Base-by-base conservation (phyloP, 331 rosid genomes). In the Telfairia occidentalis region DNA sequence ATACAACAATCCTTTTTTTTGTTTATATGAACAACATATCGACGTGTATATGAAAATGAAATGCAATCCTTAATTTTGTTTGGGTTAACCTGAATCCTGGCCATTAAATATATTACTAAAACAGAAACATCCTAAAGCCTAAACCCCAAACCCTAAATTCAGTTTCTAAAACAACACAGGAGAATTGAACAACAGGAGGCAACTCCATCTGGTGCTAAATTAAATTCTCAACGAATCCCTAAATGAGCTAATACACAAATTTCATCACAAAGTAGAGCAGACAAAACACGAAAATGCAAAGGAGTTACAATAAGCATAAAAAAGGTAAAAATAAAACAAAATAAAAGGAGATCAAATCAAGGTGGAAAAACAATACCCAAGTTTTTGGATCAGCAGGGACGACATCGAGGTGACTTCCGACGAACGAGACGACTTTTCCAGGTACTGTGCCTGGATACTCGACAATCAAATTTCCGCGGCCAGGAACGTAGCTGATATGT, bases 341-440 rank as follows among this genome's bases (percentile, higher is more conserved):
- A 29, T 2, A 52, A 18, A 64, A 48, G 21, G 34, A 46, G 30
- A 42, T 10, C n/a, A n/a, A n/a, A n/a, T n/a, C n/a, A n/a, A n/a
- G n/a, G n/a, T n/a, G n/a, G 24, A 30, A 74, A 66, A 75, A 67
- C 42, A 81, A 57, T 30, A 94, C 98, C 99, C 99, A 95, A 67
- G 90, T 91, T 7, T 86, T 77, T 55, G 96, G 96, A 76, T 88
- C 79, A 38, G 99, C 99, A 38, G 99, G 90, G 78, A 92, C 99
- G 7, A 95, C 97, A 77, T 92, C 99, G 97, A 95, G 85, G 82
- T 90, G 99, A 42, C 92, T 88, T 1, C 99, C 99, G 2, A 95
- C 96, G 7, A 95, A 90, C 40, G 97, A 90, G 82, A 92, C 72
- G 52, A 90, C 82, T 76, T 87, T 87, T n/a, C 90, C 88, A 7